Evolutionary conservation across 768 basidiomycete genomes (phyloP).

Genomic region (Boletus coccyginus): DNA sequence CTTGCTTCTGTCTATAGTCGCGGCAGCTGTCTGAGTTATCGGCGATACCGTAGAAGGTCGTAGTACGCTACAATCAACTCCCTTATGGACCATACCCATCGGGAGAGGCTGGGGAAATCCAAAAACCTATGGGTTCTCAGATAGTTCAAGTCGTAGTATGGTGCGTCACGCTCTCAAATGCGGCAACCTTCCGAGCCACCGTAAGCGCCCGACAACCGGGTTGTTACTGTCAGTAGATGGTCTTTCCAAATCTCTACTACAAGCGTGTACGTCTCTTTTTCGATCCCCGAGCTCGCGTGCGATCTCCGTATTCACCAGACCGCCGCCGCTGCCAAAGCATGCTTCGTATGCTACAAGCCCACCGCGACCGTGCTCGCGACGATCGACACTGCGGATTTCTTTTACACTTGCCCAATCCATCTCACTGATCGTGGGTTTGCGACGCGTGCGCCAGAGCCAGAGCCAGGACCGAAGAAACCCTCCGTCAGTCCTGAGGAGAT

Average conservation of each 20-base stretch:
- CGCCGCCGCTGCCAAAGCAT: conserved; percentile 73
- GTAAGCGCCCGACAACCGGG: too few relatives aligned
- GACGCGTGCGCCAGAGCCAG: conserved; percentile 42
- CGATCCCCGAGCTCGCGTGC: neutral
- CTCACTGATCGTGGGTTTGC: conserved; percentile 79
- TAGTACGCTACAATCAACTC: too few relatives aligned
- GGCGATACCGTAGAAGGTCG: conserved; percentile 2
- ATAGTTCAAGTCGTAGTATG: too few relatives aligned
- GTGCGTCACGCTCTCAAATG: too few relatives aligned
- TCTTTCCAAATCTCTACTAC: conserved; percentile 84
- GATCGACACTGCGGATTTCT: conserved; percentile 75
- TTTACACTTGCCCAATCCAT: conserved; percentile 84
- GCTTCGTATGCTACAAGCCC: conserved; percentile 76
- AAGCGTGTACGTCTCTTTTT: conserved; percentile 61
- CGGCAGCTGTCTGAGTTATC: conserved; percentile 1
- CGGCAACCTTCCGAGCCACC: too few relatives aligned
- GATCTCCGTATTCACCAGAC: conserved; percentile 43
- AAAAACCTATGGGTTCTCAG: too few relatives aligned
- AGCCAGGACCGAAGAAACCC: conserved; percentile 36
- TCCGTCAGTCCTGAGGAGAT: conserved; percentile 65
- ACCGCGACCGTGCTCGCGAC: conserved; percentile 86
- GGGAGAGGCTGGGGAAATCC: too few relatives aligned
- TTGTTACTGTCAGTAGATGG: conserved; percentile 40
- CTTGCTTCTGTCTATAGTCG: neutral
- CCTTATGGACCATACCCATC: too few relatives aligned